Conservation (phyloP, 2,329 filamentous ascomycete species). For the Colletotrichum tabaci region DNA sequence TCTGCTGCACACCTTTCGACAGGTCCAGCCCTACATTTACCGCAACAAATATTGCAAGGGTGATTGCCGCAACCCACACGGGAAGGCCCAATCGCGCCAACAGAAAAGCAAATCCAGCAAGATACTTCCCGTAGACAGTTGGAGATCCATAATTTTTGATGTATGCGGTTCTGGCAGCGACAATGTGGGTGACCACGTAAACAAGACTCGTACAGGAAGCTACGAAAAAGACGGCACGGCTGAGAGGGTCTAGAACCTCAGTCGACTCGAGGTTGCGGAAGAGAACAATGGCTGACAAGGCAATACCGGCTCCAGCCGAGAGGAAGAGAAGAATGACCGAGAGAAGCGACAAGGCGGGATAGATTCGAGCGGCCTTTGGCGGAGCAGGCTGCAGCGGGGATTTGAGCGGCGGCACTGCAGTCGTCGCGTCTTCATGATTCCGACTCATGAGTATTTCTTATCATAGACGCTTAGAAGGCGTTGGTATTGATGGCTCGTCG, state of each 20-base stretch:
- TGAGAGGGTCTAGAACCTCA: constrained; percentile 32
- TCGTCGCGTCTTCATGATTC: constrained; percentile 34
- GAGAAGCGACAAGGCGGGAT: constrained; percentile 30
- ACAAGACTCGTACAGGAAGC: constrained; percentile 33
- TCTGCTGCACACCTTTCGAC: constrained; percentile 28
- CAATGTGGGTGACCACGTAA: constrained; percentile 27
- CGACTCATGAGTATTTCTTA: constrained; percentile 34
- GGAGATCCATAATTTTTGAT: constrained; percentile 16
- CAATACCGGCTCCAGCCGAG: constrained; percentile 24
- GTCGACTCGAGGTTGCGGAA: constrained; percentile 29
- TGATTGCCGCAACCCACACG: constrained; percentile 32
- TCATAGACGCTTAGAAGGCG: constrained; percentile 16
- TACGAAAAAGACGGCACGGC: constrained; percentile 36
- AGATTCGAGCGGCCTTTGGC: constrained; percentile 20
- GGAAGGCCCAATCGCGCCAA: constrained; percentile 30
- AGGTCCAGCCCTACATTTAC: constrained; percentile 33
- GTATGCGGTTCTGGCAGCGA: constrained; percentile 19
- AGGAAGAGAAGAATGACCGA: constrained; percentile 24
- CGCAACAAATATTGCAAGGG: constrained; percentile 34
- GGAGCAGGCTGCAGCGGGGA: background rate
- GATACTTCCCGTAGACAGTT: constrained; percentile 17
- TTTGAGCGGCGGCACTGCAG: constrained; percentile 31
- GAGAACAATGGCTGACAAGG: constrained; percentile 28
- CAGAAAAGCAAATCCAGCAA: constrained; percentile 27
- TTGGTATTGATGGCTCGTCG: background rate